Conservation (phyloP, 352 stramenopile genomes). For the Globisporangium lucens region DNA sequence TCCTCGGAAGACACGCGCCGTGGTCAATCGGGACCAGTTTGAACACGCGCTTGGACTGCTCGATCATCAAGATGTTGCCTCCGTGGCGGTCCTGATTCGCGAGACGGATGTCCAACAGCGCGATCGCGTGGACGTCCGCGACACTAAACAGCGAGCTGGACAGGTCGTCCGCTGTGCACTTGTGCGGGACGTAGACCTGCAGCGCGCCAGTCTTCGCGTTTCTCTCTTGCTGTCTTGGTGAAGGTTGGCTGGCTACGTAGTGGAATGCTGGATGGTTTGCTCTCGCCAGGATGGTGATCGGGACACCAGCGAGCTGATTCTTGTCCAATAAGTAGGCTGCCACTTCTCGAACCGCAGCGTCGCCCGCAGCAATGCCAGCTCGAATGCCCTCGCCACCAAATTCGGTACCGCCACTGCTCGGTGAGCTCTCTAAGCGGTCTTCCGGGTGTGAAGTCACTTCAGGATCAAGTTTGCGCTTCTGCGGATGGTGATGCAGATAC, state of each 20-base stretch:
- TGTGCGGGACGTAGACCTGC: conserved; percentile 61
- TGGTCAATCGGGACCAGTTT: conserved; percentile 76
- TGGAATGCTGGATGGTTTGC: conserved; percentile 41
- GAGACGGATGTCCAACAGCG: conserved; percentile 76
- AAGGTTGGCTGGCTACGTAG: conserved; percentile 1
- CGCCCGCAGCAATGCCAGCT: conserved; percentile 39
- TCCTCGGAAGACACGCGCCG: conserved; percentile 58
- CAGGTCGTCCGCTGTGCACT: conserved; percentile 61
- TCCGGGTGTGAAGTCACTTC: background rate
- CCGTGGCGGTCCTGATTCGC: conserved; percentile 80
- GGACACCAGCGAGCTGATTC: conserved; percentile 41
- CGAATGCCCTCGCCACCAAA: conserved; percentile 29
- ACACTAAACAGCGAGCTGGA: conserved; percentile 37
- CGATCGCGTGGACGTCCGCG: conserved; percentile 64
- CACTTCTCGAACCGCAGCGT: conserved; percentile 54
- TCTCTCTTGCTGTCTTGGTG: background rate
- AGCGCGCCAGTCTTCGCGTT: conserved; percentile 46
- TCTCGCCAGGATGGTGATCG: conserved; percentile 36
- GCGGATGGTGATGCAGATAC: conserved; percentile 6
- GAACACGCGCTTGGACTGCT: conserved; percentile 22
- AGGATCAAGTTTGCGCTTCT: background rate
- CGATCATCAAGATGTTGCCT: conserved; percentile 66
- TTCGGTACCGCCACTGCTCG: background rate
- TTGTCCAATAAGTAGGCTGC: conserved; percentile 54
- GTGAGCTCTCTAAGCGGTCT: background rate